Conservation (phyloP, 345 rosid species). For the Camelina hispida region DNA sequence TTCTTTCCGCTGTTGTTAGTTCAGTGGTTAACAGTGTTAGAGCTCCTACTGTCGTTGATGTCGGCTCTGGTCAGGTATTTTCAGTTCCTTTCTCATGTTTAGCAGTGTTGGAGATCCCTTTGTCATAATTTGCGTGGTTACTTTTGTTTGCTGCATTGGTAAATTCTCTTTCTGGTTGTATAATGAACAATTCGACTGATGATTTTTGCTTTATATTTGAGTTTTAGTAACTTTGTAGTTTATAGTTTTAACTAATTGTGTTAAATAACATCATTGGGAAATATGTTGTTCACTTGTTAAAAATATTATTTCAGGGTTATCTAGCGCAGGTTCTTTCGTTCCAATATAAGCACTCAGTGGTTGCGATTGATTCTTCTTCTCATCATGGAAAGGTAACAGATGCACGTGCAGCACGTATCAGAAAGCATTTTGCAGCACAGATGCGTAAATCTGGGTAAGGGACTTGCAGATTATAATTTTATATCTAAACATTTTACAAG, state of each 20-base stretch:
- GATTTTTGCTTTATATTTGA: conserved; percentile 8
- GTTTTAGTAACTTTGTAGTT: neutral
- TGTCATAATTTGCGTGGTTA: neutral
- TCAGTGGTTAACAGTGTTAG: conserved; percentile 58
- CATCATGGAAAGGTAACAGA: conserved; percentile 82
- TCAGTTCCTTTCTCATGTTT: conserved; percentile 13
- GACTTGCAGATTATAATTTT: neutral
- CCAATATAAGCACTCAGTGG: conserved; percentile 74
- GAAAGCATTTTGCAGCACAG: conserved; percentile 75
- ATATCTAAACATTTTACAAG: neutral
- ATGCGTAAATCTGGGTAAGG: conserved; percentile 72
- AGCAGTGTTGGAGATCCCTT: neutral
- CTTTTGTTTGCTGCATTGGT: neutral
- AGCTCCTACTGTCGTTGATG: conserved; percentile 73
- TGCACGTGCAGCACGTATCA: conserved; percentile 85
- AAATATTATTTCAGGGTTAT: conserved; percentile 64
- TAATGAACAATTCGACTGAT: neutral
- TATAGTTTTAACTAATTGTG: conserved; percentile 4
- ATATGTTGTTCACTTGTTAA: conserved; percentile 29
- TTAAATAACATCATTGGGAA: conserved; percentile 5
- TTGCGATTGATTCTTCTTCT: conserved; percentile 87
- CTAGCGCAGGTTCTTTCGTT: conserved; percentile 94
- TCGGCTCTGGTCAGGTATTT: conserved; percentile 93
- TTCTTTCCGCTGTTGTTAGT: conserved; percentile 80
- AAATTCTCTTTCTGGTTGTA: conserved; percentile 7